Evolutionary conservation across 805 yeast genomes (phyloP), one percentile per base, ranked within the genome.

Genomic region (Sugiyamaella floridensis): DNA sequence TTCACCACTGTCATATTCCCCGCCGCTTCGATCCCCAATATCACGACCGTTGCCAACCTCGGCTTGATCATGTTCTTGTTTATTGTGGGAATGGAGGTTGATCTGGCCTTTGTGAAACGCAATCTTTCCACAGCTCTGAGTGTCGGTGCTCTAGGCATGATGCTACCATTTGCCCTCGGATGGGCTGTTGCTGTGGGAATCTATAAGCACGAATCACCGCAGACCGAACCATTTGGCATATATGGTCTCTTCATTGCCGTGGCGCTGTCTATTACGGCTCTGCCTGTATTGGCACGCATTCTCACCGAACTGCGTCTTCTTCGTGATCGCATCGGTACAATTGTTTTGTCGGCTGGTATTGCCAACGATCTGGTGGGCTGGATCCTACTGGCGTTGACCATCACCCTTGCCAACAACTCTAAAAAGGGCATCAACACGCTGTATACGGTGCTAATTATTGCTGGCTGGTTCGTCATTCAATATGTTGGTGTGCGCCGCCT

Each of bases 241-340:
- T 86, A 76, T 60, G 81, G 83, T 84, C 86, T 86, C 10, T 86
- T 86, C 60, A 82, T 86, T 48, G 90, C 92, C 2, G 89, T 85
- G 11, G 92, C 95, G 1, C 76, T 86, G 75, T 81, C 92, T 57
- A 85, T 86, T 58, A 86, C 95, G 2, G 95, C 95, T 0, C 83
- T 86, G 66, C 95, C 95, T 0, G 95, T 86, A 1, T 69, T 86
- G 56, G 92, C 87, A 1, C 79, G 95, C 63, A 86, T 86, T 26
- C 69, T 86, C 57, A 82, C 89, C 4, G 92, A 86, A 63, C 72
- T 86, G 56, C 76, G 86, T 58, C 72, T 86, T 55, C 76, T 84
- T 44, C 81, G 81, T 48, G 89, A 83, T 62, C 73, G 87, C 58
- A 90, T 86, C 18, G 68, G 67, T 7, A 71, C 74, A 20, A 69